Evolutionary conservation across 495 filamentous ascomycete genomes (phyloP).

Genomic region (Amniculicola lignicola): DNA sequence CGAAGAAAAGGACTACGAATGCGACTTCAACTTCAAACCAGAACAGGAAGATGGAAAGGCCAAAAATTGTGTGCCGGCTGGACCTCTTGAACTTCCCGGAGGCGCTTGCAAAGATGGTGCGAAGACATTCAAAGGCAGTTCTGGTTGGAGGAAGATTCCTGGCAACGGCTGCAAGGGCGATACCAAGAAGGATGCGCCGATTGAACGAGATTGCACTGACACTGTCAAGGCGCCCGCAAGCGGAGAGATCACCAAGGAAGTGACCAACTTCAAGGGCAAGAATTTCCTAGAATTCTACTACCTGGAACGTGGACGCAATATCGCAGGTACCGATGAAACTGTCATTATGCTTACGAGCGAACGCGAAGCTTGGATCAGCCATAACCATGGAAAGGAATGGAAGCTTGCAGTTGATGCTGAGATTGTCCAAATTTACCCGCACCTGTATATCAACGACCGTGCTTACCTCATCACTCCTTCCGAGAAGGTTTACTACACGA

Average conservation of each 20-base stretch:
- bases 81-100: slow-evolving; percentile 49
- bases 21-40: slow-evolving; percentile 79
- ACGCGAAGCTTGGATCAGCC: slow-evolving; percentile 63
- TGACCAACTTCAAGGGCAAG: slow-evolving; percentile 56
- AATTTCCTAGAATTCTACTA: slow-evolving; percentile 67
- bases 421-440: slow-evolving; percentile 64
- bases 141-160: slow-evolving; percentile 88
- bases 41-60: slow-evolving; percentile 54
- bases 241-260: slow-evolving; percentile 58
- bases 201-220: slow-evolving; percentile 57
- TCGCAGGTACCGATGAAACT: slow-evolving; percentile 59
- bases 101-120: slow-evolving; percentile 63
- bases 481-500: slow-evolving; percentile 70
- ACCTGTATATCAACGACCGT: slow-evolving; percentile 72
- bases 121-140: slow-evolving; percentile 74
- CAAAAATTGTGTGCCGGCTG: slow-evolving; percentile 62
- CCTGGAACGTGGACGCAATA: slow-evolving; percentile 80
- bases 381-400: slow-evolving; percentile 87
- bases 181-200: slow-evolving; percentile 57
- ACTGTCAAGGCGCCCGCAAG: slow-evolving; percentile 47
- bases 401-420: slow-evolving; percentile 57
- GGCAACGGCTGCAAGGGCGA: slow-evolving; percentile 74
- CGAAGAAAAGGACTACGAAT: slow-evolving; percentile 76
- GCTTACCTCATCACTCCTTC: slow-evolving; percentile 77
- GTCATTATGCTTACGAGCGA: slow-evolving; percentile 72